Percentiles rank a stretch among this genome's conserved stretches.
These are phyloP conservation scores for Lentinula boryana DNA, from an alignment of 768 basidiomycete species.

Conservation along the genomic window DNA sequence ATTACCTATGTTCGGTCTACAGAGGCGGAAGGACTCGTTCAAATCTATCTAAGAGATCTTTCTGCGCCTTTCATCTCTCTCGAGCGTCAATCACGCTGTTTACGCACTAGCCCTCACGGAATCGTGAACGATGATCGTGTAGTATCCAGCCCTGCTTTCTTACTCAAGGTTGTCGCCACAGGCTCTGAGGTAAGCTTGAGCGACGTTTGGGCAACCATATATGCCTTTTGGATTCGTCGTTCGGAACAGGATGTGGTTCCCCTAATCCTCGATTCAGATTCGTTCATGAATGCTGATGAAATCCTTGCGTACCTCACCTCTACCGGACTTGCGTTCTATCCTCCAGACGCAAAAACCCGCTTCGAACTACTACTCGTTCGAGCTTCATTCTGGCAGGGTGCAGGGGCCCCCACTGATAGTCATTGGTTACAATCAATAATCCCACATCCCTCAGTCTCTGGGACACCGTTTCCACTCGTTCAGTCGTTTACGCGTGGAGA, in stretches of 20 bases:
- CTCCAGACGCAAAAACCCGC: slow-evolving; percentile 10
- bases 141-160: neutral
- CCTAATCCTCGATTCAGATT: slow-evolving; percentile 19
- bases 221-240: slow-evolving; percentile 33
- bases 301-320: slow-evolving; percentile 29
- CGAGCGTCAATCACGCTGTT: neutral
- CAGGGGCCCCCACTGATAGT: slow-evolving; percentile 29
- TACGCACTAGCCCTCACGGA: slow-evolving; percentile 4
- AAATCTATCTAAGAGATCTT: neutral
- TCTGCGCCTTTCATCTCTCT: neutral
- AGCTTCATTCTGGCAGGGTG: slow-evolving; percentile 45
- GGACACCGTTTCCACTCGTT: slow-evolving; percentile 28
- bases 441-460: slow-evolving; percentile 19
- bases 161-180: neutral
- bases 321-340: slow-evolving; percentile 26
- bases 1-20: neutral
- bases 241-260: slow-evolving; percentile 36
- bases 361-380: slow-evolving; percentile 32
- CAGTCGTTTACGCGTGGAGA: slow-evolving; percentile 38
- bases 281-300: slow-evolving; percentile 23
- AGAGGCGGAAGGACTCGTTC: neutral
- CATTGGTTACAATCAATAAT: slow-evolving; percentile 24
- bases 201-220: slow-evolving; percentile 35
- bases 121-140: slow-evolving; percentile 10
- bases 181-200: slow-evolving; percentile 15